phyloP scores from a whole-genome alignment of 208 protist species.

The Wallacemonas sp. region DNA sequence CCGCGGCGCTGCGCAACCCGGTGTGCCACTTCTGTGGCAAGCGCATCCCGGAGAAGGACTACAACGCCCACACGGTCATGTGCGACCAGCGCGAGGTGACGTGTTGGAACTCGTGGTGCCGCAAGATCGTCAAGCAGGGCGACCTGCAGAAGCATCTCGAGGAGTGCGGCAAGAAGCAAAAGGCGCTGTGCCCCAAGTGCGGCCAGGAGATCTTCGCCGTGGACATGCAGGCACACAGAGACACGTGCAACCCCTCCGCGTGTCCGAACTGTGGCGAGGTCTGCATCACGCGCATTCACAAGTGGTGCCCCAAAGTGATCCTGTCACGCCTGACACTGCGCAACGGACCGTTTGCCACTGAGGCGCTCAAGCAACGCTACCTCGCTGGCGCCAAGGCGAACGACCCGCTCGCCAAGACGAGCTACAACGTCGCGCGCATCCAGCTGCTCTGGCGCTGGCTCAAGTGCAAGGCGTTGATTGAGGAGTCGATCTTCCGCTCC shows the following conservation, averaged over 20 bases:
- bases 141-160: constrained; percentile 76
- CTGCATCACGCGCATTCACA: constrained; percentile 85
- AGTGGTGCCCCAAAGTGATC: constrained; percentile 70
- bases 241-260: constrained; percentile 67
- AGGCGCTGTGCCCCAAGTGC: constrained; percentile 79
- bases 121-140: constrained; percentile 76
- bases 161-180: constrained; percentile 73
- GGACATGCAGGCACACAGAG: constrained; percentile 73
- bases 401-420: constrained; percentile 23
- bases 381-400: constrained; percentile 21
- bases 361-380: constrained; percentile 48
- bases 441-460: constrained; percentile 87
- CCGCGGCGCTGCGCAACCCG: constrained; percentile 32
- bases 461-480: constrained; percentile 73
- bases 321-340: constrained; percentile 30
- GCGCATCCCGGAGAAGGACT: constrained; percentile 71
- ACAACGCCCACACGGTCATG: constrained; percentile 87
- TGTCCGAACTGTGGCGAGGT: constrained; percentile 76
- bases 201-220: constrained; percentile 61
- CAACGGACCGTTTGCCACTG: constrained; percentile 71
- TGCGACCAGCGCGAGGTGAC: constrained; percentile 89
- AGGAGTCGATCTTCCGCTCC: constrained; percentile 79
- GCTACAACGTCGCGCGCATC: constrained; percentile 74
- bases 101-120: constrained; percentile 89
- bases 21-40: constrained; percentile 75